Evolutionary conservation across 2,329 filamentous ascomycete species (phyloP), one percentile per base, ranked within the genome.

Genomic region (Alternaria brassicicola): DNA sequence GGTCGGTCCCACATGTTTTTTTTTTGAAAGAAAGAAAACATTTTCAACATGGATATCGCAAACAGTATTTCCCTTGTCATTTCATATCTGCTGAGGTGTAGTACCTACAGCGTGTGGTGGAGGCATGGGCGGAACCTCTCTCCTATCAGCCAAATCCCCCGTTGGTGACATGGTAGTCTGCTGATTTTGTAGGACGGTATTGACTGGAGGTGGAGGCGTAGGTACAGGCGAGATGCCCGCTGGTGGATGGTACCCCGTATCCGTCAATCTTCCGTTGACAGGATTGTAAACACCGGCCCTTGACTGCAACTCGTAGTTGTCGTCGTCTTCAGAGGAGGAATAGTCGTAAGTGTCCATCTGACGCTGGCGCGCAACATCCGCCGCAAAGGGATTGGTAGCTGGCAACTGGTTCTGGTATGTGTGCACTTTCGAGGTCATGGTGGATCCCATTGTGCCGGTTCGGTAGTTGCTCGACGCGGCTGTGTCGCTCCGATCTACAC

Each of bases 291-390:
- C 62, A 33, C 58, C 64, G 12, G 63, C 62, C 23, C 52, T 63
- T 12, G 69, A 63, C 4, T 76, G 74, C 19, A 78, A 65, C 61
- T 78, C 76, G 41, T 74, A 76, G 38, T 68, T 68, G 13, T 74
- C 71, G 2, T 77, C 76, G 21, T 78, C 76, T 52, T 78, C 76
- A 1, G 76, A 78, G 6, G 75, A 78, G 1, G 75, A 78, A 39
- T 76, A 76, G 31, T 73, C 71, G 43, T 78, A 78, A 6, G 64
- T 73, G 25, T 78, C 75, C 55, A 70, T 69, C 25, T 65, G 70
- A 23, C 68, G 67, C 52, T 68, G 65, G n/a, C 64, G 69, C 35
- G 61, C 55, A 21, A 61, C 59, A 39, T 65, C 65, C 13, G 55
- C 60, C 9, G 66, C 69, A 48, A 75, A 78, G 6, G 76, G 75